Evolutionary conservation across 768 basidiomycete genomes (phyloP), one percentile per base, ranked within the genome.

Genomic region (Heimioporus sp.): DNA sequence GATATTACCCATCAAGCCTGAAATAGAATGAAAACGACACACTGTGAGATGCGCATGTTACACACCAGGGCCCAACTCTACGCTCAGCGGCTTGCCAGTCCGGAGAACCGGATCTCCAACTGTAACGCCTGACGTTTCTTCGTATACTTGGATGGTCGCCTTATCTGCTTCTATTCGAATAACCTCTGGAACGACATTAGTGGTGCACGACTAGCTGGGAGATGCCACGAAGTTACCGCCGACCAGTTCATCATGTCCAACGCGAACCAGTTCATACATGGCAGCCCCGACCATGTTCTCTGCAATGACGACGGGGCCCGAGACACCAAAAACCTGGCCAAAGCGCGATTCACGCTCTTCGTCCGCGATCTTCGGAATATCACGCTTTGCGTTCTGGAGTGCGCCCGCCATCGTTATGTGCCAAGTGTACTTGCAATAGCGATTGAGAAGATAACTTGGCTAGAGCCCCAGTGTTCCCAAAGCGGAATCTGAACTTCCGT

Each of bases 1-100:
- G 64, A 99, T 99, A 70, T 99, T 98, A n/a, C 86, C 86, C 97
- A 99, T 98, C 52, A 99, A 75, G 61, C 97, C 96, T 97, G 53
- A 2, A 40, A 24, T 11, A 35, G 15, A 15, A 48, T 59, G 39
- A 55, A 45, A 48, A 54, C 9, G 15, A 37, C 21, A 41, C 11
- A 11, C 10, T 12, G 17, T 47, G 7, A 16, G 42, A 47, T 24
- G 41, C 21, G 32, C 9, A 10, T 35, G 11, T 42, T 42, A 69
- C 80, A 51, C 65, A 93, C 95, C 96, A 65, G 97, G 97, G 32
- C 97, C 97, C 37, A 99, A 81, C 71, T 99, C 97, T 52, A 98
- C 97, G 68, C 91, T 93, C 50, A 99, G 82, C 30, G 97, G 97
- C 70, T 99, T 99, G 42, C 96, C 97, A 28, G 97, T 99, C 50